Conservation (phyloP, 768 basidiomycete genomes). For the Hortiboletus flavorubellus region DNA sequence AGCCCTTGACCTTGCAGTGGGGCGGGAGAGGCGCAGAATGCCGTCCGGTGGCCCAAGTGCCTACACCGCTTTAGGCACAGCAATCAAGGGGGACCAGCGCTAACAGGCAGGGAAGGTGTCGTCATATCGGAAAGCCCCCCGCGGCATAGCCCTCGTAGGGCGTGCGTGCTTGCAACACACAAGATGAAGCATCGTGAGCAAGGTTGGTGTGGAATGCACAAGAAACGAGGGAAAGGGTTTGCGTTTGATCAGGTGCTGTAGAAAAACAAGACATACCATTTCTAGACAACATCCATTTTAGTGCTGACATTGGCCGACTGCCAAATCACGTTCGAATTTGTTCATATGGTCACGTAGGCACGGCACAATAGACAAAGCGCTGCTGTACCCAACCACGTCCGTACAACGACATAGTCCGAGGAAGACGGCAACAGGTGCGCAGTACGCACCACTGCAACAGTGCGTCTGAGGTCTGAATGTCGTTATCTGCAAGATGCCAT, state of each 20-base stretch:
- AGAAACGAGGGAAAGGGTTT: not conserved
- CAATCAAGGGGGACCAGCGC: constrained; percentile 2
- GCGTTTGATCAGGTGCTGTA: constrained; percentile 5
- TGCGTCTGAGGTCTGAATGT: not conserved
- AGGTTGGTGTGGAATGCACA: not conserved
- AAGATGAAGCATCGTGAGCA: not conserved
- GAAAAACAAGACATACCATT: constrained; percentile 23
- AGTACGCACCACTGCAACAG: not conserved
- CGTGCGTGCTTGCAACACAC: not conserved
- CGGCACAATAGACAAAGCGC: not conserved
- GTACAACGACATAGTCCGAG: not conserved
- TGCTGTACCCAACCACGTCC: not conserved
- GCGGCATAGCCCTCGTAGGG: constrained; percentile 1
- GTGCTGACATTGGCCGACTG: not conserved
- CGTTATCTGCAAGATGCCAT: not conserved
- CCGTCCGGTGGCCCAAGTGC: constrained; percentile 15
- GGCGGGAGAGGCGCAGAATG: constrained; percentile 16
- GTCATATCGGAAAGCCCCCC: not conserved
- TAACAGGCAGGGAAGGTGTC: not conserved
- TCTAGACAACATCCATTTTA: constrained; percentile 11
- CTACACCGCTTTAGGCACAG: constrained; percentile 27
- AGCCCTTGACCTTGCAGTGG: not conserved
- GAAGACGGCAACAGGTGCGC: not conserved
- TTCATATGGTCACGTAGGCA: constrained; percentile 6
- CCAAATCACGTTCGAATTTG: constrained; percentile 4